A percentile compares a stretch with the other conserved stretches of the same genome.
Evolutionary conservation across 2,329 filamentous ascomycete genomes (phyloP).

Genomic region (Rhinocladiella similis): DNA sequence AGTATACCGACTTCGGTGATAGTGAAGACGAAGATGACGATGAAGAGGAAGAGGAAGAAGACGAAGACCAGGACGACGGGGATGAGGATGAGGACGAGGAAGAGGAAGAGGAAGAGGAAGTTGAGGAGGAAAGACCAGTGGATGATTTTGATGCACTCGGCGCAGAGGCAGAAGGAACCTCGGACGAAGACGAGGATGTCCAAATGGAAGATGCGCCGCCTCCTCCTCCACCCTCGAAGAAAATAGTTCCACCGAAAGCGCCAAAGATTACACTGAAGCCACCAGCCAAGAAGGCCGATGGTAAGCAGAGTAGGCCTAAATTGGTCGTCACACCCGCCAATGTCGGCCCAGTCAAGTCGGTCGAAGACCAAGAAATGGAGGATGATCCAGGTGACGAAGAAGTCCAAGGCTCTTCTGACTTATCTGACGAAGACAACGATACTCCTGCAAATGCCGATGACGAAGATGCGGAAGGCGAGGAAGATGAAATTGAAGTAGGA

Average conservation of each 20-base stretch:
- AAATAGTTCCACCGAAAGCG: conserved; percentile 21
- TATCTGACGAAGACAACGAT: conserved; percentile 48
- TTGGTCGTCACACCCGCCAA: conserved; percentile 38
- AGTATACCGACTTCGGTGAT: conserved; percentile 38
- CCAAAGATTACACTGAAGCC: conserved; percentile 30
- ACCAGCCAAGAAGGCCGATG: conserved; percentile 19
- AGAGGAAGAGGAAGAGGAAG: conserved; percentile 30
- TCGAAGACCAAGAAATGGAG: conserved; percentile 50
- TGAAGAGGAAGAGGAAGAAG: conserved; percentile 42
- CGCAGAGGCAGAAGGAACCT: conserved; percentile 34
- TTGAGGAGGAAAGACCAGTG: conserved; percentile 27
- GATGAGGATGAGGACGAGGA: conserved; percentile 32
- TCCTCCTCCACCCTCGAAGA: conserved; percentile 34
- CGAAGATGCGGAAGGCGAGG: conserved; percentile 46
- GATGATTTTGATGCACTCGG: conserved; percentile 33
- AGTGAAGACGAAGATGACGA: conserved; percentile 44
- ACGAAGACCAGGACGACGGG: conserved; percentile 36
- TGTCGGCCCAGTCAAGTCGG: conserved; percentile 41
- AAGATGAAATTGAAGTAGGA: conserved; percentile 35
- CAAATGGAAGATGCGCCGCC: conserved; percentile 49
- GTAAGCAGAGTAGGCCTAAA: conserved; percentile 40
- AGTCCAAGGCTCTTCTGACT: conserved; percentile 49
- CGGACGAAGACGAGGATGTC: conserved; percentile 37
- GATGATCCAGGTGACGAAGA: conserved; percentile 53
- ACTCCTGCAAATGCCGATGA: conserved; percentile 35